These are phyloP conservation scores for Poa pratensis DNA, from an alignment of 176 grass and related monocot species.

Conservation along the genomic window DNA sequence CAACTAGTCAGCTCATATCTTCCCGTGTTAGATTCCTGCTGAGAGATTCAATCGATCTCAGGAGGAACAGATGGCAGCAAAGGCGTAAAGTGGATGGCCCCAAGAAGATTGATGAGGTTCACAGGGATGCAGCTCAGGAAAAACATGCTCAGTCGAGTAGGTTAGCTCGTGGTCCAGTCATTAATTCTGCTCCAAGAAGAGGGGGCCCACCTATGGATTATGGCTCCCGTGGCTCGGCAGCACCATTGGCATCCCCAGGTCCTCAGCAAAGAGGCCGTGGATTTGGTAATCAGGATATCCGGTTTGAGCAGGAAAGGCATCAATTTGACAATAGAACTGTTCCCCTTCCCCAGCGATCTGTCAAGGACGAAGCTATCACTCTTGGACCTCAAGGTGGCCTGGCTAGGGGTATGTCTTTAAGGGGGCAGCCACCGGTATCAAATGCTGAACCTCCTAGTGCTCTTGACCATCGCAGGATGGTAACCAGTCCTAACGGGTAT, in stretches of 20 bases:
- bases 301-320: constrained; percentile 63
- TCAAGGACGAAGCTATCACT: constrained; percentile 72
- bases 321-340: constrained; percentile 71
- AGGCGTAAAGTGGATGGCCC: constrained; percentile 94
- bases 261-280: constrained; percentile 82
- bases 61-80: constrained; percentile 92
- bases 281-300: constrained; percentile 68
- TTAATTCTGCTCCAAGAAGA: constrained; percentile 61
- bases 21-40: constrained; percentile 93
- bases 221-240: constrained; percentile 50
- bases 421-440: constrained; percentile 67
- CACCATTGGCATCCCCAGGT: constrained; percentile 54
- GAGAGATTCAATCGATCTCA: constrained; percentile 90
- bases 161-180: constrained; percentile 66
- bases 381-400: constrained; percentile 93
- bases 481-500: constrained; percentile 60
- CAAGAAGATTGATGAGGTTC: constrained; percentile 99
- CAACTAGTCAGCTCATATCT: constrained; percentile 69
- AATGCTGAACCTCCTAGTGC: constrained; percentile 51
- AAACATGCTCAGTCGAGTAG: constrained; percentile 85
- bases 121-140: constrained; percentile 93
- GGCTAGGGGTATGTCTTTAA: constrained; percentile 79
- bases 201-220: constrained; percentile 55
- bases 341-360: constrained; percentile 66
- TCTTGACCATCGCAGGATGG: constrained; percentile 56